phyloP scores from a whole-genome alignment of 73 alveolate genomes.

The Paramecium biaurelia region DNA sequence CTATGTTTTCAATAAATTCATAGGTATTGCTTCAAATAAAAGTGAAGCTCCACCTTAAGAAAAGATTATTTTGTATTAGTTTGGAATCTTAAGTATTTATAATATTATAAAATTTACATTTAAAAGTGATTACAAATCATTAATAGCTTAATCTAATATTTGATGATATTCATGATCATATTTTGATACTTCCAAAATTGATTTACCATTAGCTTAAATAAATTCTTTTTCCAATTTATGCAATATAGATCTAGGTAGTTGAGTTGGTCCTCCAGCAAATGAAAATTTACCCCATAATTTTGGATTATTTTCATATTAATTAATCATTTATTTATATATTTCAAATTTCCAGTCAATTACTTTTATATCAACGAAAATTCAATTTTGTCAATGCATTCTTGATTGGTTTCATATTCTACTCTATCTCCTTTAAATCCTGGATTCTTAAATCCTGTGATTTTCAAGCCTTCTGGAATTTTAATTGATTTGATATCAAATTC shows the following conservation, averaged over 20 bases:
- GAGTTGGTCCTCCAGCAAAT: constrained; percentile 36
- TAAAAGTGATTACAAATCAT: neutral
- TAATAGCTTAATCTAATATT: neutral
- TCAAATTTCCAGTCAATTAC: neutral
- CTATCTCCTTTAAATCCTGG: constrained; percentile 26
- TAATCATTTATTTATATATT: constrained; percentile 24
- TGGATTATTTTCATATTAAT: constrained; percentile 15
- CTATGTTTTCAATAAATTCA: constrained; percentile 71
- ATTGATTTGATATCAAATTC: constrained; percentile 29
- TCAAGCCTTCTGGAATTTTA: constrained; percentile 45
- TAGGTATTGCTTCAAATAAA: constrained; percentile 73
- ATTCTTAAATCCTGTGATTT: constrained; percentile 6
- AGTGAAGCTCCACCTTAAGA: constrained; percentile 75
- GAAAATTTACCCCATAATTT: neutral
- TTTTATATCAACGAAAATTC: constrained; percentile 13
- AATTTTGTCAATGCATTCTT: constrained; percentile 6
- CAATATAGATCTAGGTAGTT: neutral
- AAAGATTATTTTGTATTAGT: constrained; percentile 62
- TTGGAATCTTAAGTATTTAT: constrained; percentile 63
- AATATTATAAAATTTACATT: constrained; percentile 20
- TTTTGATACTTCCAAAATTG: neutral
- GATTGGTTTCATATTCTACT: constrained; percentile 49
- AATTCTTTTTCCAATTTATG: neutral
- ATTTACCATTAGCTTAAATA: neutral
- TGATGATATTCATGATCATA: neutral